Evolutionary conservation across 208 protist species (phyloP).

Genomic region (Leishmania guyanensis): DNA sequence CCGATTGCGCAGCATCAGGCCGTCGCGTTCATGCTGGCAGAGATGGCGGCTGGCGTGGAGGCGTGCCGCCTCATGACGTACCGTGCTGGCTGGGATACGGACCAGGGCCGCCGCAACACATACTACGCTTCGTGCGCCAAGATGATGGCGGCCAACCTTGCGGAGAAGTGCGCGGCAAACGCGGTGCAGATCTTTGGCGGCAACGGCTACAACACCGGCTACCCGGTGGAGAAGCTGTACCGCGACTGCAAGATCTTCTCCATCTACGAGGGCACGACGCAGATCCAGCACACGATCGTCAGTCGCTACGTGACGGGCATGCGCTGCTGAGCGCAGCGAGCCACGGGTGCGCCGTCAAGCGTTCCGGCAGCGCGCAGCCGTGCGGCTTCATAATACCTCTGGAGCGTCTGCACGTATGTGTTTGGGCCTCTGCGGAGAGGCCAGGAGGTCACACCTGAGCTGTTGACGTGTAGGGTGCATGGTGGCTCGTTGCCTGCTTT

Average conservation of each 20-base stretch:
- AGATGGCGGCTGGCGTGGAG: conserved; percentile 91
- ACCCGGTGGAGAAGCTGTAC: conserved; percentile 94
- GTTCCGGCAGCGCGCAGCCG: neutral
- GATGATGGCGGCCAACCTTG: conserved; percentile 68
- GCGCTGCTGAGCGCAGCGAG: conserved; percentile 32
- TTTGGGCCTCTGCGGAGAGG: too few species aligned
- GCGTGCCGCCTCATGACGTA: conserved; percentile 73
- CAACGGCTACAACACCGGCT: conserved; percentile 93
- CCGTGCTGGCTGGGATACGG: conserved; percentile 75
- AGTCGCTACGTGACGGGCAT: conserved; percentile 61
- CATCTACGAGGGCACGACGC: conserved; percentile 93
- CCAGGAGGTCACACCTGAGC: too few species aligned
- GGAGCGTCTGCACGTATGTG: conserved; percentile 4
- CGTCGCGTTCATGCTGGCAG: conserved; percentile 83
- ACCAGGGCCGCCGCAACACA: conserved; percentile 81
- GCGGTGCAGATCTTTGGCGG: conserved; percentile 92
- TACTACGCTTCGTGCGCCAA: conserved; percentile 91
- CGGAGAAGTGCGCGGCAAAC: conserved; percentile 75
- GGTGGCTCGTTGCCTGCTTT: too few species aligned
- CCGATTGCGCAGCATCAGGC: conserved; percentile 85
- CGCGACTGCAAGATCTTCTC: conserved; percentile 93
- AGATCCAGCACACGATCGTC: conserved; percentile 91
- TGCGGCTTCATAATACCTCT: neutral
- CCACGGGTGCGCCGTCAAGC: neutral
- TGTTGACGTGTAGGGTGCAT: too few species aligned